These are phyloP conservation scores for Delitschia confertaspora DNA, from an alignment of 495 filamentous ascomycete species.

Conservation along the genomic window DNA sequence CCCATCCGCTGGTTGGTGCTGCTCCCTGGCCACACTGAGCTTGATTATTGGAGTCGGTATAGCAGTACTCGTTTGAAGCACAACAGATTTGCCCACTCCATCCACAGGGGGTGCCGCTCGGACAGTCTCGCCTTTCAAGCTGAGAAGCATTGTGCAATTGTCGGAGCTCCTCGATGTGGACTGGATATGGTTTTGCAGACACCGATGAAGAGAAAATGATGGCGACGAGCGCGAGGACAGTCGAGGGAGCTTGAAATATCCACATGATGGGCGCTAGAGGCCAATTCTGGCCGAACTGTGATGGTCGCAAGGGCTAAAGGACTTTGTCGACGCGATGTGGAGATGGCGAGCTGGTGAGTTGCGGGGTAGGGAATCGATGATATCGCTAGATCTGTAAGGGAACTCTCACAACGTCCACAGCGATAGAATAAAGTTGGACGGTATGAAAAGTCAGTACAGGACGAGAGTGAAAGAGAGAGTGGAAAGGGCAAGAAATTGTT, in stretches of 20 bases:
- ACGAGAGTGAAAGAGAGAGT: neutral
- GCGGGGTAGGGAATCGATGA: conserved; percentile 12
- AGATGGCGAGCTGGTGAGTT: neutral
- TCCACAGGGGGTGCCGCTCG: conserved; percentile 52
- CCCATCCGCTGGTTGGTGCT: conserved; percentile 39
- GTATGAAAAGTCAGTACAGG: conserved; percentile 15
- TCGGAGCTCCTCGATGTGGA: conserved; percentile 37
- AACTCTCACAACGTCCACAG: conserved; percentile 1
- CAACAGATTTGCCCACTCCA: conserved; percentile 62
- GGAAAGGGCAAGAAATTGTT: conserved; percentile 3
- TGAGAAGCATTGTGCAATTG: conserved; percentile 33
- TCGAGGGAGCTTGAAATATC: conserved; percentile 20
- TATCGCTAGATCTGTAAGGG: neutral
- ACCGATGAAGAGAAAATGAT: conserved; percentile 23
- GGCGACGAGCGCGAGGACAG: conserved; percentile 30
- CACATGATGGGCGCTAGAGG: conserved; percentile 21
- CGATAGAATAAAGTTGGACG: conserved; percentile 9
- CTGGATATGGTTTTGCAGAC: conserved; percentile 28
- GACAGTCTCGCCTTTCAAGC: conserved; percentile 40
- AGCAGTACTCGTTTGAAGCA: conserved; percentile 48
- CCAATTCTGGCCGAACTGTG: neutral
- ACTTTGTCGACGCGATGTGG: conserved; percentile 1
- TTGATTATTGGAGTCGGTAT: conserved; percentile 48
- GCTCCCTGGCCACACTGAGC: conserved; percentile 44
- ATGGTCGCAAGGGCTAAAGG: neutral